These are phyloP conservation scores for Clarkia xantiana DNA, from an alignment of 345 rosid genomes.

Conservation along the genomic window DNA sequence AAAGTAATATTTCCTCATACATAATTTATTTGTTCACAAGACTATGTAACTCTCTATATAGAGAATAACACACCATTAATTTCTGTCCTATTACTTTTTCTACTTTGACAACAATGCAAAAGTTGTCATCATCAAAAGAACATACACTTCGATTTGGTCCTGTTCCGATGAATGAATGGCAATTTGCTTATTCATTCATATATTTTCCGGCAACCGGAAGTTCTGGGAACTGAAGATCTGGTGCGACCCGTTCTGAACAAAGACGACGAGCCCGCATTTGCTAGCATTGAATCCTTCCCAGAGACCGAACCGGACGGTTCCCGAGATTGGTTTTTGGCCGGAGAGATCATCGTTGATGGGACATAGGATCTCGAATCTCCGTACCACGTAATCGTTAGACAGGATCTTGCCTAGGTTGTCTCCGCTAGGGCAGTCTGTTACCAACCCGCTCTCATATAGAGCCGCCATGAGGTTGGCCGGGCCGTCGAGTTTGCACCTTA, in stretches of 20 bases:
- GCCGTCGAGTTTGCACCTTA: slow-evolving; percentile 43
- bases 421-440: slow-evolving; percentile 48
- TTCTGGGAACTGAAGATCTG: slow-evolving; percentile 64
- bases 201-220: slow-evolving; percentile 38
- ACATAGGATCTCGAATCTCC: slow-evolving; percentile 67
- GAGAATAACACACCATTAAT: no score
- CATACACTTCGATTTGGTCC: no score
- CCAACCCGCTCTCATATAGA: slow-evolving; percentile 55
- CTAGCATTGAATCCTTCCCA: slow-evolving; percentile 59
- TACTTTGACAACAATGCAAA: no score
- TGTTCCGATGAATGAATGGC: no score
- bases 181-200: slow-evolving; percentile 22
- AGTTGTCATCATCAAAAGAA: no score
- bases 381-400: slow-evolving; percentile 58
- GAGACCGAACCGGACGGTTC: slow-evolving; percentile 47
- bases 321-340: slow-evolving; percentile 44
- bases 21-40: no score
- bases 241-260: slow-evolving; percentile 46
- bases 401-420: slow-evolving; percentile 69
- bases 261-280: slow-evolving; percentile 58
- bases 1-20: no score
- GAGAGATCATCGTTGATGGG: slow-evolving; percentile 45
- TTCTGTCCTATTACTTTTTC: no score
- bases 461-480: slow-evolving; percentile 56
- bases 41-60: no score